phyloP scores from a whole-genome alignment of 495 filamentous ascomycete genomes.

The Trichoderma reesei region DNA sequence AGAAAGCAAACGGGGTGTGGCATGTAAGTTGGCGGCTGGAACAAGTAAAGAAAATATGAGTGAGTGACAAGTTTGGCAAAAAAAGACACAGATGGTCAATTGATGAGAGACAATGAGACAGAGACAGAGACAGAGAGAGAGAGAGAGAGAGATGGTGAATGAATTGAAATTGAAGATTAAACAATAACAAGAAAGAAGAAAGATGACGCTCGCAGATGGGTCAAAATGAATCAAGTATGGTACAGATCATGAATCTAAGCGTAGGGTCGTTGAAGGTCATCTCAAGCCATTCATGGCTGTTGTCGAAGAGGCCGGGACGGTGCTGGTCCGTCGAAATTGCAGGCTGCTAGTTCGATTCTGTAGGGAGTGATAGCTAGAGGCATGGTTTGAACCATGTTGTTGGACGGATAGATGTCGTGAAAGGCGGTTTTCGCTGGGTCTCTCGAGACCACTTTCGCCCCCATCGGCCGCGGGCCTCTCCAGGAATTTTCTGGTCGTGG shows the following conservation, averaged over 20 bases:
- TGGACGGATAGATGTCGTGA: constrained; percentile 31
- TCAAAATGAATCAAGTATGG: constrained; percentile 7
- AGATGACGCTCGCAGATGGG: constrained; percentile 7
- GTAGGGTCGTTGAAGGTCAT: constrained; percentile 13
- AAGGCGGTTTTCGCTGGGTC: constrained; percentile 31
- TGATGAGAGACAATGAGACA: background rate
- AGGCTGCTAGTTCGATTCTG: constrained; percentile 31
- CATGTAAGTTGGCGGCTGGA: too few relatives aligned
- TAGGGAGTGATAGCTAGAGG: background rate
- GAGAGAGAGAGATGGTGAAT: background rate
- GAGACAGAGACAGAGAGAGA: background rate
- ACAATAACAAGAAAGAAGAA: background rate
- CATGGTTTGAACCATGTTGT: constrained; percentile 17
- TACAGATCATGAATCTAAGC: constrained; percentile 11
- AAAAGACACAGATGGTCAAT: background rate
- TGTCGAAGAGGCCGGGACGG: constrained; percentile 18
- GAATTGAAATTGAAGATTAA: background rate
- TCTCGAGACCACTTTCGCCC: constrained; percentile 25
- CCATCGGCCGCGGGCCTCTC: constrained; percentile 24
- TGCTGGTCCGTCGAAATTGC: constrained; percentile 27
- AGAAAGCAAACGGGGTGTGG: background rate
- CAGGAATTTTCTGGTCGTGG: constrained; percentile 33
- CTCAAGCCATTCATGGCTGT: constrained; percentile 17
- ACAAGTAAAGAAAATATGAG: too few relatives aligned
- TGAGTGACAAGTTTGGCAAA: background rate